Conservation (phyloP, 2,329 filamentous ascomycete genomes). For the Bipolaris bicolor region DNA sequence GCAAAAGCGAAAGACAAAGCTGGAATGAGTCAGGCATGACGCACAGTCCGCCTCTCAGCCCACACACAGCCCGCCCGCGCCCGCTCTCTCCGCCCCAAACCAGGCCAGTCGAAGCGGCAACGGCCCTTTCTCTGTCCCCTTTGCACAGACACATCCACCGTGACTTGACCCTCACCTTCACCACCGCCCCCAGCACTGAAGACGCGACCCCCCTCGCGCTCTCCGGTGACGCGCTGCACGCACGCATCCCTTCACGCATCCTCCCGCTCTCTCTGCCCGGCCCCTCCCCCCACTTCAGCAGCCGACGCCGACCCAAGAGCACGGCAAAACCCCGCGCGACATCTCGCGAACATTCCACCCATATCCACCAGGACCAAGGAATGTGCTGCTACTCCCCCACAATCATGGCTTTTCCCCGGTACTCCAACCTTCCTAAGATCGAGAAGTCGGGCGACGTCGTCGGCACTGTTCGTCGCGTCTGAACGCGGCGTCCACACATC, state of each 20-base stretch:
- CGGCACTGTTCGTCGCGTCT: conserved; percentile 31
- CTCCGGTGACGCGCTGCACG: conserved; percentile 10
- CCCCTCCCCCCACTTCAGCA: conserved; percentile 29
- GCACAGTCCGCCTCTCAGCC: neutral
- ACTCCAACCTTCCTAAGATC: conserved; percentile 30
- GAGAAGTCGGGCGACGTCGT: conserved; percentile 32
- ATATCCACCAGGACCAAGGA: conserved; percentile 21
- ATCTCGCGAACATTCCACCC: conserved; percentile 7
- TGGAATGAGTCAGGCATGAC: conserved; percentile 20
- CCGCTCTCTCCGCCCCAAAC: conserved; percentile 7
- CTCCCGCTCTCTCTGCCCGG: conserved; percentile 14
- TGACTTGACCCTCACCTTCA: conserved; percentile 5
- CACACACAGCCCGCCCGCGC: conserved; percentile 8
- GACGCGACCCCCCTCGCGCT: conserved; percentile 14
- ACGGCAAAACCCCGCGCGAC: conserved; percentile 9
- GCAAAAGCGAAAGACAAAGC: no score
- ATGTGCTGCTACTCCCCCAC: conserved; percentile 26
- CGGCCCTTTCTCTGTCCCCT: conserved; percentile 13
- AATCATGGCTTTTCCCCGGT: conserved; percentile 36
- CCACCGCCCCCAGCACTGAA: conserved; percentile 17
- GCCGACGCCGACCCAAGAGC: conserved; percentile 15
- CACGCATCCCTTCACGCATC: conserved; percentile 14
- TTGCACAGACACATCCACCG: conserved; percentile 2
- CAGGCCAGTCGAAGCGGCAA: conserved; percentile 10
- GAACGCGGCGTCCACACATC: conserved; percentile 17